phyloP scores from a whole-genome alignment of 768 basidiomycete genomes.

The Filobasidium wieringae region DNA sequence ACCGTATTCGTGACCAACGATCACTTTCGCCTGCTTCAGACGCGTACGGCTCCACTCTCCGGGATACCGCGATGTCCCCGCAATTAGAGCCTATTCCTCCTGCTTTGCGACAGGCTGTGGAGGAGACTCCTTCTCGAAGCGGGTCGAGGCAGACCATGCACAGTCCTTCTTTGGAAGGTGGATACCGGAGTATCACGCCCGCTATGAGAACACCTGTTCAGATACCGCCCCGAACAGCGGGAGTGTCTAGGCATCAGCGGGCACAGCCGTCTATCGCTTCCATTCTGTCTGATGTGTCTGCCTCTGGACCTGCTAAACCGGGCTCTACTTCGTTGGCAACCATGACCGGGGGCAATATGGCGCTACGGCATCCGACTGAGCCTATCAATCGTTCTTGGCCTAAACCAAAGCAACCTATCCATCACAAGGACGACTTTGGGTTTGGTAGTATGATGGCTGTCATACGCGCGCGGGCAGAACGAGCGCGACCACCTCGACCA shows the following conservation, averaged over 20 bases:
- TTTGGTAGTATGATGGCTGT: conserved; percentile 74
- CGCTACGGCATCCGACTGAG: conserved; percentile 37
- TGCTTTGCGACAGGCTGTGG: conserved; percentile 8
- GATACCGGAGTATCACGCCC: background rate
- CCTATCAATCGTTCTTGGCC: conserved; percentile 48
- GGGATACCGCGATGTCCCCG: background rate
- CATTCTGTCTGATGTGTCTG: conserved; percentile 48
- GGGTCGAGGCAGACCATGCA: background rate
- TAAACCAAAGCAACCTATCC: conserved; percentile 24
- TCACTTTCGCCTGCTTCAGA: background rate
- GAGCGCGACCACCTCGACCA: background rate
- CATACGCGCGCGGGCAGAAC: conserved; percentile 49
- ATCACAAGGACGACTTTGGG: conserved; percentile 63
- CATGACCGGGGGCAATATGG: conserved; percentile 10
- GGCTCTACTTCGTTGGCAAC: conserved; percentile 16
- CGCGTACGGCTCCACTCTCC: background rate
- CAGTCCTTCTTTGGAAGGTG: background rate
- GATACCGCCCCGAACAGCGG: background rate
- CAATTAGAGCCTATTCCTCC: conserved; percentile 4
- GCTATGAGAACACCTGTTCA: background rate
- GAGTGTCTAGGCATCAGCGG: conserved; percentile 19
- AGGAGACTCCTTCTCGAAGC: conserved; percentile 6
- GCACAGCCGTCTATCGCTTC: conserved; percentile 60
- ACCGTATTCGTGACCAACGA: background rate
- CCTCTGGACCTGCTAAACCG: conserved; percentile 15